A percentile compares a stretch with the other conserved stretches of the same genome.
phyloP scores from a whole-genome alignment of 345 rosid species.

The Eucalyptus tenuipes region DNA sequence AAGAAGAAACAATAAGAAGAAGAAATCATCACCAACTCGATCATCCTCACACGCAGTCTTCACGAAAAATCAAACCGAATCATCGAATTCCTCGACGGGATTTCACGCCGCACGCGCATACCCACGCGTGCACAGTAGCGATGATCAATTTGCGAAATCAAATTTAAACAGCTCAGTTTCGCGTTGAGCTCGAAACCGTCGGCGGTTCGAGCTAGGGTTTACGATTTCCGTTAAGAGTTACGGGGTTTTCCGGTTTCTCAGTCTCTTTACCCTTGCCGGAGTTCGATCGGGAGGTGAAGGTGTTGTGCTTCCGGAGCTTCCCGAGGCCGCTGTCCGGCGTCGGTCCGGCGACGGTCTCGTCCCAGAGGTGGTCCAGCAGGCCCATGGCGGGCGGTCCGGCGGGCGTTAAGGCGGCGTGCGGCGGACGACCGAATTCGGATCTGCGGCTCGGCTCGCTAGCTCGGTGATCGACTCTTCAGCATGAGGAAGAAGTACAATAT shows the following conservation, averaged over 20 bases:
- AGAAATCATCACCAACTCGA: neutral
- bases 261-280: conserved; percentile 68
- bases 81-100: neutral
- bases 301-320: conserved; percentile 74
- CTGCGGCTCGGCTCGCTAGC: neutral
- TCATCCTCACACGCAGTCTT: neutral
- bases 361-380: conserved; percentile 90
- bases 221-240: neutral
- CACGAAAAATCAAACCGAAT: neutral
- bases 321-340: conserved; percentile 90
- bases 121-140: neutral
- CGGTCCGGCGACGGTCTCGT: conserved; percentile 98
- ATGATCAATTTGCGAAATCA: neutral
- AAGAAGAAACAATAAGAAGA: neutral
- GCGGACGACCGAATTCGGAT: neutral
- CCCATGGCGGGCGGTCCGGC: conserved; percentile 29
- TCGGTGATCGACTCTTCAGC: neutral
- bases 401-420: neutral
- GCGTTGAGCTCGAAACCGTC: neutral
- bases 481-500: accelerated
- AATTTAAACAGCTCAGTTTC: neutral
- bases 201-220: neutral
- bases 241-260: neutral
- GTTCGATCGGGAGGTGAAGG: conserved; percentile 54
- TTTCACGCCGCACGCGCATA: neutral